A percentile compares a stretch with the other conserved stretches of the same genome.
Conservation (phyloP, 2,329 filamentous ascomycete species). For the Lanzia echinophila region DNA sequence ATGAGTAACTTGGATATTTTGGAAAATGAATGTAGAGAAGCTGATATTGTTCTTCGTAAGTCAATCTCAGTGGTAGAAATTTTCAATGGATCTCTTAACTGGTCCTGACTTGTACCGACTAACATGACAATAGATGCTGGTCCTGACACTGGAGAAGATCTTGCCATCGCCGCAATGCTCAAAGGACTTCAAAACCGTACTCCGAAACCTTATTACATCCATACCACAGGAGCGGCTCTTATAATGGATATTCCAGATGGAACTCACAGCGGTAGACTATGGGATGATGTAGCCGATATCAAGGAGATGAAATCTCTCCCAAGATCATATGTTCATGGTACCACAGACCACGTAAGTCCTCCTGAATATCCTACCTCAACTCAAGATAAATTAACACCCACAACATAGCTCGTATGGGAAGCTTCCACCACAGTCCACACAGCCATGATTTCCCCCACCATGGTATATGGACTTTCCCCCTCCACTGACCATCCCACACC, state of each 20-base stretch:
- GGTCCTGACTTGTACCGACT: not conserved
- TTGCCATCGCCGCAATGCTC: slow-evolving; percentile 11
- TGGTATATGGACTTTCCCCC: slow-evolving; percentile 15
- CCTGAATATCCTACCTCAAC: not conserved
- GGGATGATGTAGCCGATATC: slow-evolving; percentile 15
- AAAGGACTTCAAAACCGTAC: not conserved
- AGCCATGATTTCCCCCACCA: slow-evolving; percentile 12
- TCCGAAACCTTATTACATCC: slow-evolving; percentile 14
- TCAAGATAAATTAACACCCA: not conserved
- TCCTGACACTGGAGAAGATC: slow-evolving; percentile 7
- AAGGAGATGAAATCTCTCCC: slow-evolving; percentile 9
- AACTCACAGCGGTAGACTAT: slow-evolving; percentile 2
- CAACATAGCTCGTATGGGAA: not conserved
- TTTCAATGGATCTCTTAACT: not conserved
- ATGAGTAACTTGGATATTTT: slow-evolving; percentile 8
- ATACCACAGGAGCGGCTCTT: slow-evolving; percentile 9
- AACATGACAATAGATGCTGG: slow-evolving; percentile 1
- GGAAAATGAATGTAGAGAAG: slow-evolving; percentile 1
- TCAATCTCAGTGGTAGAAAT: not conserved
- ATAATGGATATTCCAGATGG: slow-evolving; percentile 13
- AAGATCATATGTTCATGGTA: not conserved
- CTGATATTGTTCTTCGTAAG: slow-evolving; percentile 15
- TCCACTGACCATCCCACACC: slow-evolving; percentile 12
- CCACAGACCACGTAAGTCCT: not conserved
- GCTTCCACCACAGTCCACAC: slow-evolving; percentile 4